Evolutionary conservation across 805 yeast species (phyloP), one percentile per base, ranked within the genome.

Genomic region (Brettanomyces bruxellensis): DNA sequence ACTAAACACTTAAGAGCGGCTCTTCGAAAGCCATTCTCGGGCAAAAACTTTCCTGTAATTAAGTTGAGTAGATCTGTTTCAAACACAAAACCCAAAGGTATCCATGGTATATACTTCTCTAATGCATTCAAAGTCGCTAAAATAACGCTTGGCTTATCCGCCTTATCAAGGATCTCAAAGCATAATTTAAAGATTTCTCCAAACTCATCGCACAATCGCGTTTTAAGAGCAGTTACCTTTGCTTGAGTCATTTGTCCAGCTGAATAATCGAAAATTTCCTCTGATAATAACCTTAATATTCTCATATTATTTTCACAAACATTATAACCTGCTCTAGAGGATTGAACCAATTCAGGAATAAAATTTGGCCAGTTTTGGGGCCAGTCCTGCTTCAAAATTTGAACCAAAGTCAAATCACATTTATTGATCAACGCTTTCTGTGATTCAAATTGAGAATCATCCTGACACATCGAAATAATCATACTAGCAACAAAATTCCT

Each of bases 231-330:
- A 57, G 82, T 78, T 5, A 95, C 86, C 67, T 91, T 91, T 5
- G 96, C 95, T 66, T 88, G 96, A 40, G 99, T 93, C 86, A 93
- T 83, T 62, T 87, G 95, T 53, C 90, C 97, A 43, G 89, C 87
- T n/a, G 95, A 82, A 62, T 74, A 93, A 67, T 93, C 98, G 62
- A 91, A 93, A 18, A 93, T 95, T 67, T 93, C 99, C 68, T 93
- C 99, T 45, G 95, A 83, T 55, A 93, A 75, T 53, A 93, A 72
- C 57, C 84, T 85, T 62, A 93, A 74, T 49, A 93, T 90, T 51
- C 82, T 81, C 98, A 93, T 91, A 68, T 93, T 93, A 69, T 93
- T 93, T 66, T 93, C 99, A 70, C 99, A 93, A 45, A 93, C 96
- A 58, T 89, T 91, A 64, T 86, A 79, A 23, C 93, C 83, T 12